Percentiles rank a stretch among this genome's conserved stretches.
Conservation (phyloP, 106 monocot genomes). For the Gastrodia elata region DNA sequence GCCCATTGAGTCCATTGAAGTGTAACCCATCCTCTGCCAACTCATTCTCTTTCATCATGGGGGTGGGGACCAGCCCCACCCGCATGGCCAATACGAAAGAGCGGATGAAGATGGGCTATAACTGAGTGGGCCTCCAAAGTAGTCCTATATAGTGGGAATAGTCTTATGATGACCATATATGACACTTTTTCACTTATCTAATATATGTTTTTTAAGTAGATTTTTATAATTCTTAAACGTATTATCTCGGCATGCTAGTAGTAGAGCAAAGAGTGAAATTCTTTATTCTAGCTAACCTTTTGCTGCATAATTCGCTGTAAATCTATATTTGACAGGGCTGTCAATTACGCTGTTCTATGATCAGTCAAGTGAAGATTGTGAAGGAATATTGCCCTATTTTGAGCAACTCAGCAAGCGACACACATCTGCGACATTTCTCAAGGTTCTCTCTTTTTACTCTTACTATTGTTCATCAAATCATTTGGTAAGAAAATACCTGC, state of each 20-base stretch:
- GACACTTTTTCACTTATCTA: background rate
- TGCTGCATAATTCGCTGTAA: background rate
- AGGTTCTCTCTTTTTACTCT: constrained; percentile 15
- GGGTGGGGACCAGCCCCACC: too few relatives aligned
- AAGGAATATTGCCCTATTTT: constrained; percentile 15
- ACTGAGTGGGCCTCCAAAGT: too few relatives aligned
- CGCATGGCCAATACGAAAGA: too few relatives aligned
- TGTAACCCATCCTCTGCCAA: too few relatives aligned
- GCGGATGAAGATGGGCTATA: too few relatives aligned
- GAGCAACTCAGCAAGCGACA: constrained; percentile 32
- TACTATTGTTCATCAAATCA: background rate
- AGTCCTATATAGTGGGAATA: too few relatives aligned
- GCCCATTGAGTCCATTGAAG: too few relatives aligned
- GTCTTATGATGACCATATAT: background rate
- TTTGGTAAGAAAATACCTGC: constrained; percentile 14
- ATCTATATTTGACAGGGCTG: constrained; percentile 18
- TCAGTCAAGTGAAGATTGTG: constrained; percentile 16
- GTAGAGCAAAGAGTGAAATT: background rate
- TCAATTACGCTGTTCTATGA: constrained; percentile 28
- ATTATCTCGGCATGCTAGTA: background rate
- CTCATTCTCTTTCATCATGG: too few relatives aligned
- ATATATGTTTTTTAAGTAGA: background rate
- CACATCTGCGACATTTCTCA: constrained; percentile 31
- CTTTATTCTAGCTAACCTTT: too few relatives aligned
- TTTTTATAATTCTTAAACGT: too few relatives aligned